These are phyloP conservation scores for Solanum pimpinellifolium DNA, from an alignment of 257 asterid species.

Conservation along the genomic window DNA sequence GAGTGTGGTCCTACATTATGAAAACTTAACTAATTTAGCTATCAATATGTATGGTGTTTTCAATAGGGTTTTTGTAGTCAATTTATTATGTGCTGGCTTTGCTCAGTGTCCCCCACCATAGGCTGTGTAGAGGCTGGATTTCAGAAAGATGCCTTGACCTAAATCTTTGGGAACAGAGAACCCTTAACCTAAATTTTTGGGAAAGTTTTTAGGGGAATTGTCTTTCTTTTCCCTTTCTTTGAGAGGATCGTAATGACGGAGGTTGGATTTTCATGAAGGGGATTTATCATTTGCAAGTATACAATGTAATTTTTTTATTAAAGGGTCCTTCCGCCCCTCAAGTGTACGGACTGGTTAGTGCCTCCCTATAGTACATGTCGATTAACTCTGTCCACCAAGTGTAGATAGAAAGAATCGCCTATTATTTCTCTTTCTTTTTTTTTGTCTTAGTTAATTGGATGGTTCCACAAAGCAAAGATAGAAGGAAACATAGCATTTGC, in stretches of 20 bases:
- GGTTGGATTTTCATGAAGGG: not conserved
- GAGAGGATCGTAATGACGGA: not conserved
- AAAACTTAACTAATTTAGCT: not conserved
- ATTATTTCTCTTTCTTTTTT: not conserved
- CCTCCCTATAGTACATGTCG: not conserved
- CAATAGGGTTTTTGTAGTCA: not conserved
- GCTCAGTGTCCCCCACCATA: constrained; percentile 1
- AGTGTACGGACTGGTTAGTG: not conserved
- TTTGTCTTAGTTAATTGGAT: not conserved
- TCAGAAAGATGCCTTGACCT: not conserved
- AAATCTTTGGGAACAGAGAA: not conserved
- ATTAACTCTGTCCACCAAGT: not conserved
- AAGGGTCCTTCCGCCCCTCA: not conserved
- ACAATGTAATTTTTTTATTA: not conserved
- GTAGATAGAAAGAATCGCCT: not conserved
- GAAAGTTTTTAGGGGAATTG: not conserved
- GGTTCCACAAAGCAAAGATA: not conserved
- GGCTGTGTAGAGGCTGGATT: not conserved
- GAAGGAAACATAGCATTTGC: not conserved
- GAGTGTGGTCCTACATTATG: not conserved
- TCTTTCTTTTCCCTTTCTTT: not conserved
- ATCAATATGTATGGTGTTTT: not conserved
- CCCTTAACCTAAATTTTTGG: not conserved
- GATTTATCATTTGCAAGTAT: not conserved
- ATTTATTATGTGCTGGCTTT: not conserved